Conservation (phyloP, 805 yeast genomes). For the Saccharomycodes ludwigii region DNA sequence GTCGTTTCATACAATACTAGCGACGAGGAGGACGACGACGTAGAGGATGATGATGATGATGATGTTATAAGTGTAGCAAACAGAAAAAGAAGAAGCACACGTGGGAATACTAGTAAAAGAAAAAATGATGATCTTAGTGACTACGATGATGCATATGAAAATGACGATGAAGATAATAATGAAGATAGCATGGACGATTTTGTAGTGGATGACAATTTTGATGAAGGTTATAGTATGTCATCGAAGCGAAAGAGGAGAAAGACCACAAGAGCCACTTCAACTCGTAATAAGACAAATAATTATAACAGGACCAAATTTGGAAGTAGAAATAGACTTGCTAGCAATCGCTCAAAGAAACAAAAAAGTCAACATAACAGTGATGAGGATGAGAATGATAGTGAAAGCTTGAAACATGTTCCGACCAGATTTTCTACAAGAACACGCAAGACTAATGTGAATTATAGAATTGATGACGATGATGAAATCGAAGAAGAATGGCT, state of each 20-base stretch:
- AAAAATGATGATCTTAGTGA: conserved; percentile 18
- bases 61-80: conserved; percentile 1
- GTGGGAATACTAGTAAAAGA: conserved; percentile 12
- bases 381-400: conserved; percentile 7
- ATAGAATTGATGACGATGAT: conserved; percentile 34
- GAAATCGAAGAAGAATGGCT: conserved; percentile 11
- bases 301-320: conserved; percentile 11
- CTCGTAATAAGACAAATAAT: conserved; percentile 7
- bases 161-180: conserved; percentile 11
- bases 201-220: conserved; percentile 20
- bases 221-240: conserved; percentile 13
- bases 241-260: conserved; percentile 10
- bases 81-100: conserved; percentile 10
- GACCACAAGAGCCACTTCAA: conserved; percentile 8
- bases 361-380: conserved; percentile 3
- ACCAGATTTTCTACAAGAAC: conserved; percentile 70
- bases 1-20: conserved; percentile 15
- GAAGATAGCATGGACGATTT: conserved; percentile 19
- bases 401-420: conserved; percentile 36
- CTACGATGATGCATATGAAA: conserved; percentile 15
- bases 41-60: conserved; percentile 21
- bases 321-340: conserved; percentile 13
- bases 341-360: conserved; percentile 10
- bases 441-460: conserved; percentile 47
- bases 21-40: conserved; percentile 15